These are phyloP conservation scores for Epichloe sp. DNA, from an alignment of 2,329 filamentous ascomycete species.

Conservation along the genomic window DNA sequence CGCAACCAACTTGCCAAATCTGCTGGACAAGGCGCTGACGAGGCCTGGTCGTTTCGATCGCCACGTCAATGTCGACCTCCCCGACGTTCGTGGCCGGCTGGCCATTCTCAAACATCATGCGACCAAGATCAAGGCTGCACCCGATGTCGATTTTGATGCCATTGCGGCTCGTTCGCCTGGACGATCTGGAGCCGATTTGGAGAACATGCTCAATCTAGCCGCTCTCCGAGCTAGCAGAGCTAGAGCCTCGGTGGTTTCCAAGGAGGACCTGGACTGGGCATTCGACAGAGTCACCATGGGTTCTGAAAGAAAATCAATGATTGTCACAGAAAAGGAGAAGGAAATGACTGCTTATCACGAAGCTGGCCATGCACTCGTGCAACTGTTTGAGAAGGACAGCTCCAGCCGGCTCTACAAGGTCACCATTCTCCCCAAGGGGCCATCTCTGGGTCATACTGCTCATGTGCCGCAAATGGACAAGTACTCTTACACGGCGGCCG, in stretches of 20 bases:
- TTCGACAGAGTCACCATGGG: conserved; percentile 98
- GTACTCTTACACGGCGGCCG: conserved; percentile 73
- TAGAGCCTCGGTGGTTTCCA: conserved; percentile 61
- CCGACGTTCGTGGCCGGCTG: conserved; percentile 85
- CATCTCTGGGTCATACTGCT: conserved; percentile 74
- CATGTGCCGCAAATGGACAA: conserved; percentile 86
- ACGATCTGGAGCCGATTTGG: conserved; percentile 87
- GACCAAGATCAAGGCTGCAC: conserved; percentile 70
- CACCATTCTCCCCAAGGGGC: conserved; percentile 86
- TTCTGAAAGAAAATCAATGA: conserved; percentile 75
- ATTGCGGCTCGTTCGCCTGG: conserved; percentile 82
- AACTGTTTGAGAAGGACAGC: conserved; percentile 61
- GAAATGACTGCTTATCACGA: conserved; percentile 93
- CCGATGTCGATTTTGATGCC: conserved; percentile 69
- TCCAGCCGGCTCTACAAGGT: conserved; percentile 85
- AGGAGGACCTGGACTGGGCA: conserved; percentile 86
- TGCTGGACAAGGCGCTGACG: conserved; percentile 87
- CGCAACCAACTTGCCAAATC: conserved; percentile 89
- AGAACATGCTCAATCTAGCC: conserved; percentile 94
- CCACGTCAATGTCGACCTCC: conserved; percentile 75
- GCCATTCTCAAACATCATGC: conserved; percentile 90
- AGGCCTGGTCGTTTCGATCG: conserved; percentile 93
- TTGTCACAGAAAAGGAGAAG: conserved; percentile 89
- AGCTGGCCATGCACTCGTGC: conserved; percentile 85
- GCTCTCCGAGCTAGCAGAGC: conserved; percentile 87